A percentile compares a stretch with the other conserved stretches of the same genome.
Conservation (phyloP, 2,329 filamentous ascomycete genomes). For the Immersiporthe knoxdaviesiana region DNA sequence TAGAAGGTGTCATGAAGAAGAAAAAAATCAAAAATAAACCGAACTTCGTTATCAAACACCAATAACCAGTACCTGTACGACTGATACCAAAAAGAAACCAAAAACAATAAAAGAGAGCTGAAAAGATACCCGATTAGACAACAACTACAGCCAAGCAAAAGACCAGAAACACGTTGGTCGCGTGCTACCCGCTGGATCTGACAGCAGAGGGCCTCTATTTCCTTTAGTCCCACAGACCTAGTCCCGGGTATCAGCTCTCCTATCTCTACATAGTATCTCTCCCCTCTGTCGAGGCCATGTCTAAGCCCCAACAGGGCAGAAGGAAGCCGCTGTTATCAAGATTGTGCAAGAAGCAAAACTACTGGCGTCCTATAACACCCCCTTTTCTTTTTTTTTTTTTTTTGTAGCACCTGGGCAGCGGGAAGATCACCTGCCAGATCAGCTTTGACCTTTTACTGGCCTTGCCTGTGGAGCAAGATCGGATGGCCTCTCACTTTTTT, state of each 20-base stretch:
- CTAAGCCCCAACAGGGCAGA: neutral
- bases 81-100: neutral
- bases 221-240: neutral
- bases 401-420: too few relatives aligned
- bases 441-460: slow-evolving; percentile 2
- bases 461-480: slow-evolving; percentile 4
- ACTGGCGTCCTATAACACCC: neutral
- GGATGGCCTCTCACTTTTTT: slow-evolving; percentile 4
- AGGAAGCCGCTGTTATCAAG: slow-evolving; percentile 10
- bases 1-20: slow-evolving; percentile 25
- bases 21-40: too few relatives aligned
- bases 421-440: slow-evolving; percentile 18
- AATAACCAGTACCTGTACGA: neutral
- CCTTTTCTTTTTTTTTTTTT: too few relatives aligned
- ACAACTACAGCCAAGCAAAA: neutral
- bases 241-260: neutral
- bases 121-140: neutral
- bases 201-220: neutral
- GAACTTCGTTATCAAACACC: neutral
- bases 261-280: slow-evolving; percentile 12
- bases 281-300: neutral
- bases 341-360: slow-evolving; percentile 11
- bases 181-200: slow-evolving; percentile 2
- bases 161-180: neutral
- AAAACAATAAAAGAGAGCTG: neutral